Base-by-base conservation (phyloP, 2,329 filamentous ascomycete species). In the Madurella fahalii region DNA sequence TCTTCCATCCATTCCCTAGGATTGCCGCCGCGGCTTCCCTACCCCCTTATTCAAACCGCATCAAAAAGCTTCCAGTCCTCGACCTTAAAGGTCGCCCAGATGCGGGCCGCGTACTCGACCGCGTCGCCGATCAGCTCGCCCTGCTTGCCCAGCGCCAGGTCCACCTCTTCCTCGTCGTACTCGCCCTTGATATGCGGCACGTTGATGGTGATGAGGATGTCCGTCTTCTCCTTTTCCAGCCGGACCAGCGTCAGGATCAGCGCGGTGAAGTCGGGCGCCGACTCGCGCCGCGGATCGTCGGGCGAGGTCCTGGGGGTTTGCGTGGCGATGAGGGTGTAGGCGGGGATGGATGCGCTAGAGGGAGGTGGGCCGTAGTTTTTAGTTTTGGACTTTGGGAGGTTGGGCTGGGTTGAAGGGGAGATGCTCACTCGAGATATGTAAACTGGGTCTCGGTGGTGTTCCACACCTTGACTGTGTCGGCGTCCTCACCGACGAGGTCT, bases 121-220 rank as follows among this genome's bases (percentile, higher is more conserved):
- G 80, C 81, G 63, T 86, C 79, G 49, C 85, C 86, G 64, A 89
- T 85, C 60, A 89, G 72, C 69, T 83, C 79, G 4, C 85, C 87
- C 65, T 81, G 79, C 67, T 81, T 84, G 15, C 84, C 84, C 53
- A 83, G 71, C 65, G 83, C 78, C 53, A 85, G 72, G 65, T 89
- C 83, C 15, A 93, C 82, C 32, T 90, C 85, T 9, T 86, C 85
- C 69, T 85, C 82, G 63, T 85, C 77, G 67, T 90, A 90, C 69
- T 88, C 83, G 58, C 86, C 85, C 63, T 82, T 79, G 62, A 90
- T 86, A 67, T 94, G 87, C 30, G 92, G 93, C 46, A 95, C 88
- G 71, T 96, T 96, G 67, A 96, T 83, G 40, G 89, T 89, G 58
- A 96, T 83, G 45, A 96, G 75, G 40, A 97, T 74, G 71, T 97